Evolutionary conservation across 352 stramenopile species (phyloP).

Genomic region (Phytophthora sp.): DNA sequence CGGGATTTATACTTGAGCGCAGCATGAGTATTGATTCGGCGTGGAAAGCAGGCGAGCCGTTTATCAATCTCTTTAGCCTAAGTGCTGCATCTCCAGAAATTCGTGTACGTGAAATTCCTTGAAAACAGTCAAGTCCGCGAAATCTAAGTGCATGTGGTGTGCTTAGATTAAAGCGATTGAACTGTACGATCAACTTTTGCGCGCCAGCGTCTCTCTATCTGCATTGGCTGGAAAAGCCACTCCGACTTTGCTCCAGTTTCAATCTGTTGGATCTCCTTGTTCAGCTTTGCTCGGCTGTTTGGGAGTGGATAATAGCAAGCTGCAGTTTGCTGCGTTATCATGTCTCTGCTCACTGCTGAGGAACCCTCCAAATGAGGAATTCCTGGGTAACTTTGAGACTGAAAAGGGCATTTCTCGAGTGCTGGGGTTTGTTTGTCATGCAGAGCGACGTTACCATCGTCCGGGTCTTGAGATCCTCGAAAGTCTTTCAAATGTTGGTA

Average conservation of each 20-base stretch:
- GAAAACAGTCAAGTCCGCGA: too few species aligned
- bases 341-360: constrained; percentile 43
- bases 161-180: constrained; percentile 29
- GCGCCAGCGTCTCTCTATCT: constrained; percentile 4
- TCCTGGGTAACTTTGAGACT: constrained; percentile 37
- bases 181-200: constrained; percentile 24
- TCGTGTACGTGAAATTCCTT: constrained; percentile 22
- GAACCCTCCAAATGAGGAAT: constrained; percentile 31
- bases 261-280: constrained; percentile 38
- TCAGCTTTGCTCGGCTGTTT: constrained; percentile 46
- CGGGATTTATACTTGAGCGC: constrained; percentile 48
- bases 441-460: constrained; percentile 45
- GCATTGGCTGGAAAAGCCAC: neutral
- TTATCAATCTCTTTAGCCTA: constrained; percentile 39
- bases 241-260: constrained; percentile 28
- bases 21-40: constrained; percentile 21
- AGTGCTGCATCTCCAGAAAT: constrained; percentile 26
- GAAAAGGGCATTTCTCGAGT: constrained; percentile 28
- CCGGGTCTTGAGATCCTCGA: constrained; percentile 54
- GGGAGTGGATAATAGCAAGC: constrained; percentile 17
- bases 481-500: constrained; percentile 57
- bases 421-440: constrained; percentile 35
- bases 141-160: too few species aligned
- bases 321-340: constrained; percentile 46
- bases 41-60: constrained; percentile 60